Conservation (phyloP, 2,329 filamentous ascomycete species). For the Aspergillus novofumigatus region DNA sequence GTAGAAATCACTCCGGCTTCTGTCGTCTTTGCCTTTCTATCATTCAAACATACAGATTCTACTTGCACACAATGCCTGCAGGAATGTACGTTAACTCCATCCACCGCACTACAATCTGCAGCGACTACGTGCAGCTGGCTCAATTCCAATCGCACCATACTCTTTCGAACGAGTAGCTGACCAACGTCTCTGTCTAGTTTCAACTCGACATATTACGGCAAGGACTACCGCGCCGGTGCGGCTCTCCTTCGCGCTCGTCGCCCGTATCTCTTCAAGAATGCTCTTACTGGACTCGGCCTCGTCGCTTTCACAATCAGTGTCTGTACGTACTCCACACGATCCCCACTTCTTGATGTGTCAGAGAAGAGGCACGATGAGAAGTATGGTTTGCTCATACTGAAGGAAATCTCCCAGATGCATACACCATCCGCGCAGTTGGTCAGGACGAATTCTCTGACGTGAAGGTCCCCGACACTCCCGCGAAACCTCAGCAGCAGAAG, state of each 20-base stretch:
- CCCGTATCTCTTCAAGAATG: conserved; percentile 89
- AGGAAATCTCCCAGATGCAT: conserved; percentile 50
- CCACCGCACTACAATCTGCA: neutral
- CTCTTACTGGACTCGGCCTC: conserved; percentile 72
- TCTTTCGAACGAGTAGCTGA: neutral
- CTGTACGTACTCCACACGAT: conserved; percentile 62
- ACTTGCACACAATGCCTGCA: conserved; percentile 15
- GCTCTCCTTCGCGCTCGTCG: conserved; percentile 87
- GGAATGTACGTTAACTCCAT: conserved; percentile 17
- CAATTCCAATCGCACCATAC: conserved; percentile 5
- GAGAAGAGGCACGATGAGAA: neutral
- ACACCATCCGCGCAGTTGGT: conserved; percentile 77
- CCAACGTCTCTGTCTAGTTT: conserved; percentile 38
- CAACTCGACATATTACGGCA: conserved; percentile 88
- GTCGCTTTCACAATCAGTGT: conserved; percentile 73
- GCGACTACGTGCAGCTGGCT: neutral
- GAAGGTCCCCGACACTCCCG: conserved; percentile 73
- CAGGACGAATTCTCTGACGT: conserved; percentile 98
- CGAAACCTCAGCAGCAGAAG: conserved; percentile 23
- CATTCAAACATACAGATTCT: neutral
- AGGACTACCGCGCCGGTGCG: conserved; percentile 76
- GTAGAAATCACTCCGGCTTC: neutral
- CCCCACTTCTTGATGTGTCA: neutral
- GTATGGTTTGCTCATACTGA: conserved; percentile 3
- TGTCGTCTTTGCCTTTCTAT: neutral